A percentile compares a stretch with the other conserved stretches of the same genome.
These are phyloP conservation scores for Myrmaecium sp. DNA, from an alignment of 2,329 filamentous ascomycete genomes.

Conservation along the genomic window DNA sequence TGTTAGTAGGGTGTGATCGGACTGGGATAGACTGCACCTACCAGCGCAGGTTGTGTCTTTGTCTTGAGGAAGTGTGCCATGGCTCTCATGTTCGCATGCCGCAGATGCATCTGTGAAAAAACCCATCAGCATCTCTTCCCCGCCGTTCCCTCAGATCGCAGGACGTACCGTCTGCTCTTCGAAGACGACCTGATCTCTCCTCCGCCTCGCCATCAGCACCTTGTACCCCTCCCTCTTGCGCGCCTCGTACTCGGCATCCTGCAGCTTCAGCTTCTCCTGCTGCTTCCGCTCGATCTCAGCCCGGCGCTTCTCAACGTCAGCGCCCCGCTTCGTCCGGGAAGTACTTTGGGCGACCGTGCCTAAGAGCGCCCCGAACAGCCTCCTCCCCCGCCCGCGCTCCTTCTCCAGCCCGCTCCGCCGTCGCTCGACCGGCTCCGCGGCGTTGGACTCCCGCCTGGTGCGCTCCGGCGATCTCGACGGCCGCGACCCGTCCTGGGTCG, in stretches of 20 bases:
- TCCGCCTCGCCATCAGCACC: constrained; percentile 42
- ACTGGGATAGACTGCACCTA: constrained; percentile 30
- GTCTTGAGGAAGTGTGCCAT: constrained; percentile 61
- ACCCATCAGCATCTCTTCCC: constrained; percentile 5
- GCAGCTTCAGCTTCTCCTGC: constrained; percentile 56
- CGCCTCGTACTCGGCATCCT: constrained; percentile 54
- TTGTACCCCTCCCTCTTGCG: constrained; percentile 48
- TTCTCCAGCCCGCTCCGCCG: constrained; percentile 39
- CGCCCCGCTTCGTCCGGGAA: constrained; percentile 32
- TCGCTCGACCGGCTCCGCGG: constrained; percentile 15
- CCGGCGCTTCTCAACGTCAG: constrained; percentile 46
- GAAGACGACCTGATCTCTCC: constrained; percentile 54
- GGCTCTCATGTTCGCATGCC: constrained; percentile 55
- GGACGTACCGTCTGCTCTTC: constrained; percentile 58
- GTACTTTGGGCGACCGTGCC: constrained; percentile 61
- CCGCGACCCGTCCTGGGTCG: constrained; percentile 10
- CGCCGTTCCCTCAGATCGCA: constrained; percentile 2
- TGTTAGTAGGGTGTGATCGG: constrained; percentile 10
- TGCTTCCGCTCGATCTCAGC: constrained; percentile 71
- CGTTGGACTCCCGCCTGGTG: constrained; percentile 8
- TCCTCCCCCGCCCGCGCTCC: constrained; percentile 69
- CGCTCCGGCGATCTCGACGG: constrained; percentile 3
- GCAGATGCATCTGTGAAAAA: constrained; percentile 48
- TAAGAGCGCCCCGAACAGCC: constrained; percentile 70
- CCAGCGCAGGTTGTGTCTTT: constrained; percentile 52